Conservation (phyloP, 1,284 basidiomycete genomes). For the Puccinia coronata region DNA sequence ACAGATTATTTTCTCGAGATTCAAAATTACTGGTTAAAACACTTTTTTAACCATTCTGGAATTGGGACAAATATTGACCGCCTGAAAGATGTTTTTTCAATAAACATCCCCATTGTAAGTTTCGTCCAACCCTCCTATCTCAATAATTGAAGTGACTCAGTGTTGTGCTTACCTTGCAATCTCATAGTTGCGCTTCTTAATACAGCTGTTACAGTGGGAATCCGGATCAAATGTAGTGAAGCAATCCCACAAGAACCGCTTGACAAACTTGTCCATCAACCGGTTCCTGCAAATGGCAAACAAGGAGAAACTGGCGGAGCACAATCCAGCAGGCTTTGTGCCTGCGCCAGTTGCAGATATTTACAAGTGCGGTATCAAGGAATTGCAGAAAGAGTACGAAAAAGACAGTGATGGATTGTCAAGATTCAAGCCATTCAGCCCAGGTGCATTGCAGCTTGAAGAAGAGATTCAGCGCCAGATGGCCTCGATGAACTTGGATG, state of each 20-base stretch:
- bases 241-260: slow-evolving; percentile 4
- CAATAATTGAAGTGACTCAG: neutral
- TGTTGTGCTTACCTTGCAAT: neutral
- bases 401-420: neutral
- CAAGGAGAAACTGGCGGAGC: neutral
- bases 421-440: neutral
- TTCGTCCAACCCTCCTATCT: too few species aligned
- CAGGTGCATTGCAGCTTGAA: neutral
- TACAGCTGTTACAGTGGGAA: neutral
- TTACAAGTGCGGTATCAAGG: neutral
- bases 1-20: slow-evolving; percentile 12
- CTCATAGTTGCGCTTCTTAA: neutral
- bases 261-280: neutral
- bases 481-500: too few species aligned
- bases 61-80: slow-evolving; percentile 20
- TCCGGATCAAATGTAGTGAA: neutral
- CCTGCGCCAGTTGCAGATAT: neutral
- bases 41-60: slow-evolving; percentile 12
- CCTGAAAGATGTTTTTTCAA: slow-evolving; percentile 20
- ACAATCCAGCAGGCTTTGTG: neutral
- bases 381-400: neutral
- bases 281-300: slow-evolving; percentile 7
- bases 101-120: slow-evolving; percentile 5
- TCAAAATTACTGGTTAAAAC: too few species aligned
- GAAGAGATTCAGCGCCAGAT: too few species aligned